Evolutionary conservation across 176 grass and related monocot species (phyloP).

Genomic region (Musa itinerans): DNA sequence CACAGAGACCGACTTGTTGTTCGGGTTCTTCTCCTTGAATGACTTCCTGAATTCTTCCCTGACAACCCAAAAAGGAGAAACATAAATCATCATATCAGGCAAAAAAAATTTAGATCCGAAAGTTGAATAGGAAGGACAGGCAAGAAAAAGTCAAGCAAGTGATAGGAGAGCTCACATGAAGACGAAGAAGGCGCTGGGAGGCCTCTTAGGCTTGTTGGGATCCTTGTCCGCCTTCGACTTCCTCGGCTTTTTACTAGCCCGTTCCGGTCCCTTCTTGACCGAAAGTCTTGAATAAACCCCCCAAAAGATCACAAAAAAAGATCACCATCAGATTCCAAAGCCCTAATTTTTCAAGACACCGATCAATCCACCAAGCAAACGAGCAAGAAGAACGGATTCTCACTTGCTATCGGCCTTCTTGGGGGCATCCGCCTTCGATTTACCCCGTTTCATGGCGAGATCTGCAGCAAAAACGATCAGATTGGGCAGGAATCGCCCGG

Average conservation of each 20-base stretch:
- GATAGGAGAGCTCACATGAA: background rate
- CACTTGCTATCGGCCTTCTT: background rate
- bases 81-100: background rate
- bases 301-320: background rate
- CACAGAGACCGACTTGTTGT: conserved; percentile 20
- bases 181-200: conserved; percentile 18
- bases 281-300: background rate
- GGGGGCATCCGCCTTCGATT: background rate
- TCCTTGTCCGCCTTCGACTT: conserved; percentile 12
- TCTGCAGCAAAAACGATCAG: background rate
- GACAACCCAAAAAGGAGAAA: background rate
- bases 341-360: background rate
- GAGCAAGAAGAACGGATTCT: background rate
- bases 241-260: background rate
- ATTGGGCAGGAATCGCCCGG: background rate
- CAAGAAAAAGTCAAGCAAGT: too few species aligned
- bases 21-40: conserved; percentile 22
- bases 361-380: background rate
- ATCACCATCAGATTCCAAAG: background rate
- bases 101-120: background rate
- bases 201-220: conserved; percentile 22
- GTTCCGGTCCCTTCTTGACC: background rate
- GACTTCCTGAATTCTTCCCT: conserved; percentile 25
- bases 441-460: background rate
- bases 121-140: too few species aligned